Base-by-base conservation (phyloP, 352 stramenopile genomes). In the Pythium aristosporum region DNA sequence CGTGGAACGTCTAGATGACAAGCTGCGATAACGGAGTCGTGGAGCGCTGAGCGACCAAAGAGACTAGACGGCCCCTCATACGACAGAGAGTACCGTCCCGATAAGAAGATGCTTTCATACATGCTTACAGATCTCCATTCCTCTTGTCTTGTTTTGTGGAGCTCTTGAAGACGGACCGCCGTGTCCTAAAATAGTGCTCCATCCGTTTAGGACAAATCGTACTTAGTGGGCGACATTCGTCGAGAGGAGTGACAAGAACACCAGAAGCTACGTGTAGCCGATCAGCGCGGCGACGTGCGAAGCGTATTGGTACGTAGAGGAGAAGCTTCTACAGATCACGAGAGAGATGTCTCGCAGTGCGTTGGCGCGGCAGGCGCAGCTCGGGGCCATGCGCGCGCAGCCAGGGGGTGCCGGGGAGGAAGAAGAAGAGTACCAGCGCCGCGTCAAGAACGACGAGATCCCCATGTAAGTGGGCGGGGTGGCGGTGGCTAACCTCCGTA, bases 371-470 rank as follows among this genome's bases (percentile, higher is more conserved):
- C 76, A 89, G 43, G 76, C 84, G 61, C 61, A 91, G 73, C 74
- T 80, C 16, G 32, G 61, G n/a, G 65, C 71, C 42, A 64, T 80
- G 47, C 79, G 81, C 37, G 61, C 68, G 53, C 71, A 85, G 58
- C 61, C 72, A 25, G 63, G 69, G 13, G 25, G 25, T 5, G 25
- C 25, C 25, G 72, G 67, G 3, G 78, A 89, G 36, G 73, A 83
- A 36, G 58, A 65, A 25, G 73, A 88, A 32, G 74, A 78, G 49
- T 51, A 65, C 48, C 41, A 53, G 43, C 82, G 83, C 42, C 81
- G 71, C 28, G 72, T 90, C 12, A 94, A 92, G 68, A 75, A 94
- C 50, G 83, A 94, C 63, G 82, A 94, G 71, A 65, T 94, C 36
- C 46, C 77, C 51, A 80, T 94, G 85, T 94, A 71, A 67, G 80